A percentile compares a stretch with the other conserved stretches of the same genome.
Evolutionary conservation across 345 rosid genomes (phyloP).

Genomic region (Eucalyptus virginea): DNA sequence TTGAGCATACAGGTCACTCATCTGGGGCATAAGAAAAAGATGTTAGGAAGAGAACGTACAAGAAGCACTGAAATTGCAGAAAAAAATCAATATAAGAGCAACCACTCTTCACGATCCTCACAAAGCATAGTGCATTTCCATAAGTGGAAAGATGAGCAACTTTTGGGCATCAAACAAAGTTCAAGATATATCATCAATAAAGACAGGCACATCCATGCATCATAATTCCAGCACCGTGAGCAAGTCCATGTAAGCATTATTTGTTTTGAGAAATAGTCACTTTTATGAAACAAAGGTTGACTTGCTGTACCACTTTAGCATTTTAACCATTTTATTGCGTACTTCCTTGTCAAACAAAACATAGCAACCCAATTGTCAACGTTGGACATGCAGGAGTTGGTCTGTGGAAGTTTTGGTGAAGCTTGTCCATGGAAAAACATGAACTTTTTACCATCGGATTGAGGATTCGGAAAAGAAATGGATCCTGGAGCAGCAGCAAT

Average conservation of each 20-base stretch:
- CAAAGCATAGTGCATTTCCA: not conserved
- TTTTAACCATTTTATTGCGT: not conserved
- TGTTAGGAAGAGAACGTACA: not conserved
- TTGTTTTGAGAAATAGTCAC: not conserved
- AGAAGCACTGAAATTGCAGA: not conserved
- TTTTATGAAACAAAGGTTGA: not conserved
- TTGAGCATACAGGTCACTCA: not conserved
- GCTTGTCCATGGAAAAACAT: not conserved
- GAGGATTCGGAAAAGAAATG: not conserved
- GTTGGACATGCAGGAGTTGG: not conserved
- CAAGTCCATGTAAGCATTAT: not conserved
- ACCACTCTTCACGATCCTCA: not conserved
- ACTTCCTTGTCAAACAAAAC: not conserved
- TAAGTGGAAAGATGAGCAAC: not conserved
- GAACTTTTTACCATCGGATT: not conserved
- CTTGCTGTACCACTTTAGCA: not conserved
- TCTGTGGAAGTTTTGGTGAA: not conserved
- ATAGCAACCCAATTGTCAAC: not conserved
- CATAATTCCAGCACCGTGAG: not conserved
- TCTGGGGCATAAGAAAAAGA: not conserved
- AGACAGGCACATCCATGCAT: not conserved
- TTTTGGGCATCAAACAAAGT: not conserved
- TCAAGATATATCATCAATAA: not conserved
- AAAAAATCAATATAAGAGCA: not conserved
- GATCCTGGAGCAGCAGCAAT: not conserved